phyloP scores from a whole-genome alignment of 306 rosid genomes.

The Luffa acutangula region DNA sequence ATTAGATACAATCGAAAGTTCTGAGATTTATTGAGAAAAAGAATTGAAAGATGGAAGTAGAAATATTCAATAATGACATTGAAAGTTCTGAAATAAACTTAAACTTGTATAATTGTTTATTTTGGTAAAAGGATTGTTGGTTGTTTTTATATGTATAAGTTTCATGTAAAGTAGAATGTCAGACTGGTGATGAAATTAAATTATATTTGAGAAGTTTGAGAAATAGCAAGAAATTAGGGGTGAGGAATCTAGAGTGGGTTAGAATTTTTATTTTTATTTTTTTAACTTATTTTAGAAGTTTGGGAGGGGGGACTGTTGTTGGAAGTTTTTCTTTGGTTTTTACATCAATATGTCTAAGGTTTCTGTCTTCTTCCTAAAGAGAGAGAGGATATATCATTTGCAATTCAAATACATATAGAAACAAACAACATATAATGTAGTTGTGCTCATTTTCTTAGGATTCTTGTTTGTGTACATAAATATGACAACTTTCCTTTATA shows the following conservation, averaged over 20 bases:
- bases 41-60: too few species aligned
- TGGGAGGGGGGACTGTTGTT: not conserved
- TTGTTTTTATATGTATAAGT: not conserved
- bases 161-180: not conserved
- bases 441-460: not conserved
- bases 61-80: too few species aligned
- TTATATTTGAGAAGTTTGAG: not conserved
- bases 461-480: not conserved
- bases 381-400: not conserved
- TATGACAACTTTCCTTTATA: not conserved
- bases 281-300: too few species aligned
- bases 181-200: not conserved
- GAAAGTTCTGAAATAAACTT: too few species aligned
- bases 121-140: not conserved
- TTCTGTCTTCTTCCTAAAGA: not conserved
- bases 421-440: not conserved
- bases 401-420: not conserved
- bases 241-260: not conserved
- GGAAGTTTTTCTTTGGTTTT: not conserved
- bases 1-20: too few species aligned
- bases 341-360: not conserved
- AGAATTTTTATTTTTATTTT: not conserved
- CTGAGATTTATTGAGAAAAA: too few species aligned
- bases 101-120: not conserved
- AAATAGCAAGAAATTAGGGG: not conserved